Evolutionary conservation across 2,329 filamentous ascomycete genomes (phyloP).

Genomic region (Lojkania enalia): DNA sequence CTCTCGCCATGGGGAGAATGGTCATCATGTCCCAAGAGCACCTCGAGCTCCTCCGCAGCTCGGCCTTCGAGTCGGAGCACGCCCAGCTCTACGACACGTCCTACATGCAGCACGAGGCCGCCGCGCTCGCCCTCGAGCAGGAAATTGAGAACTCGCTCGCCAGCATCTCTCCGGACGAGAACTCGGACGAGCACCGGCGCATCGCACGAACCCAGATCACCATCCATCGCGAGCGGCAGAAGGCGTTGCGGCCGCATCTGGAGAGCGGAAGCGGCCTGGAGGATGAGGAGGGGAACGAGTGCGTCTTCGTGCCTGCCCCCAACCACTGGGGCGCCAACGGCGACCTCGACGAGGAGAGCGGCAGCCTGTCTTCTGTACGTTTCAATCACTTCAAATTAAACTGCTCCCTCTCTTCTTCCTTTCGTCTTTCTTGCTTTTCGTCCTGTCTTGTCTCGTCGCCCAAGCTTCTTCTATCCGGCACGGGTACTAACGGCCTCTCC

Average conservation of each 20-base stretch:
- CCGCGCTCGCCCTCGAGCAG: constrained; percentile 38
- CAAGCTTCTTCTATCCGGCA: no score
- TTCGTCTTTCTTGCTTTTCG: no score
- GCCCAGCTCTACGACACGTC: constrained; percentile 44
- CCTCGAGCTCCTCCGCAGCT: constrained; percentile 41
- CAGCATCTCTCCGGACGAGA: constrained; percentile 42
- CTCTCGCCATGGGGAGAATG: constrained; percentile 34
- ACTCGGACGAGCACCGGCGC: constrained; percentile 40
- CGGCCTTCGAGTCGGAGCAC: constrained; percentile 43
- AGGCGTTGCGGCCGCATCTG: constrained; percentile 39
- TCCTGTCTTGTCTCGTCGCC: no score
- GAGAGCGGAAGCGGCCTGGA: constrained; percentile 42
- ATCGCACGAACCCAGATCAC: constrained; percentile 41
- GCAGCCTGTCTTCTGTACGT: constrained; percentile 41
- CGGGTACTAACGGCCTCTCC: neutral
- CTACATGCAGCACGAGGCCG: constrained; percentile 41
- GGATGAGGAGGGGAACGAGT: constrained; percentile 42
- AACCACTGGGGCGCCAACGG: constrained; percentile 45
- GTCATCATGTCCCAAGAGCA: constrained; percentile 32
- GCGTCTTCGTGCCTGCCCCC: constrained; percentile 42
- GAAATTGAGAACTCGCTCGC: constrained; percentile 36
- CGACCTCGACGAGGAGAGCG: constrained; percentile 43
- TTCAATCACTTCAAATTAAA: no score
- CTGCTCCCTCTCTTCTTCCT: no score
- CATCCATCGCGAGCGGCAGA: constrained; percentile 40